Evolutionary conservation across 2,329 filamentous ascomycete species (phyloP).

Genomic region (Ceratocystis cubensis): DNA sequence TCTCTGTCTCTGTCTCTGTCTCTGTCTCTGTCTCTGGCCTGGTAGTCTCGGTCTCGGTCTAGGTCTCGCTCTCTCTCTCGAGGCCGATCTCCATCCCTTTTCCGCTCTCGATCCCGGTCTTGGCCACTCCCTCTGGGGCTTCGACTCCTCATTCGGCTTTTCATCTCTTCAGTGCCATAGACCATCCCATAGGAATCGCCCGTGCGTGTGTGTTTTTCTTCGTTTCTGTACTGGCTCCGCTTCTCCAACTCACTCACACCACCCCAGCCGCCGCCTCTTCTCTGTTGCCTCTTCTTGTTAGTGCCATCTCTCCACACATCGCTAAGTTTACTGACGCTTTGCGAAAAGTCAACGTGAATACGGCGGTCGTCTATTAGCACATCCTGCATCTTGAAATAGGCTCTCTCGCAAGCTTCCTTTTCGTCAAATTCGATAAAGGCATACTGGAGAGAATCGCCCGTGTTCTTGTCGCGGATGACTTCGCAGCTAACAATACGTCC

Average conservation of each 20-base stretch:
- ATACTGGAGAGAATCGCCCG: slow-evolving; percentile 90
- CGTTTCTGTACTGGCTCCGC: slow-evolving; percentile 75
- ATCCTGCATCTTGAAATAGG: slow-evolving; percentile 98
- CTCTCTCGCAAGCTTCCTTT: slow-evolving; percentile 82
- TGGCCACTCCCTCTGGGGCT: slow-evolving; percentile 23
- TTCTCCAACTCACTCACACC: slow-evolving; percentile 81
- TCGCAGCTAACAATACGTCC: slow-evolving; percentile 92
- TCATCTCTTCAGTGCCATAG: slow-evolving; percentile 59
- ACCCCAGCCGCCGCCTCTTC: slow-evolving; percentile 65
- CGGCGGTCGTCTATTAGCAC: slow-evolving; percentile 93
- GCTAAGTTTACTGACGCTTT: slow-evolving; percentile 79
- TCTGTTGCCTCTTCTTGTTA: slow-evolving; percentile 60
- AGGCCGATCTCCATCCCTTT: slow-evolving; percentile 22
- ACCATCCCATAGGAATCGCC: slow-evolving; percentile 57
- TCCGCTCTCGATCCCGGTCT: slow-evolving; percentile 13
- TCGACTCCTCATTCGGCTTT: slow-evolving; percentile 25
- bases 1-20: slow-evolving; percentile 28
- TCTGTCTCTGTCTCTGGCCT: slow-evolving; percentile 24
- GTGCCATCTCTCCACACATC: slow-evolving; percentile 80
- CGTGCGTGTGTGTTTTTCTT: slow-evolving; percentile 34
- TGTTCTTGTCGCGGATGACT: slow-evolving; percentile 86
- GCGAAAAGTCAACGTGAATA: slow-evolving; percentile 97
- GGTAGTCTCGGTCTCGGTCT: slow-evolving; percentile 22
- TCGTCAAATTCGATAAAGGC: slow-evolving; percentile 95
- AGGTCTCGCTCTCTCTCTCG: neutral